phyloP scores from a whole-genome alignment of 73 alveolate genomes.

The Durusdinium trenchii region DNA sequence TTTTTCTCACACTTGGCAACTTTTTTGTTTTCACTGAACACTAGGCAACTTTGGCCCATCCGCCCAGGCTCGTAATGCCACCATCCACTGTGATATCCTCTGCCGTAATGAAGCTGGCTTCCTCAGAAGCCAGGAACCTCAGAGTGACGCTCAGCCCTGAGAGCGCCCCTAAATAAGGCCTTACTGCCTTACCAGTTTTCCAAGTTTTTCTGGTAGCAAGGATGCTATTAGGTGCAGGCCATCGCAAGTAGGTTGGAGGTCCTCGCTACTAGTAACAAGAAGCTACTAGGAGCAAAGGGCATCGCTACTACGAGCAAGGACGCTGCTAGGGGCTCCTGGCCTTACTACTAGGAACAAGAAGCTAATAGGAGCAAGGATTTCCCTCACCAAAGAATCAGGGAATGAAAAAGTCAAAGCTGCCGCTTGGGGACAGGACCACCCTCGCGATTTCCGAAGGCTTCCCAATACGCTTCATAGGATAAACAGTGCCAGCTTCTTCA shows the following conservation, averaged over 20 bases:
- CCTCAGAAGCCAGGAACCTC: constrained; percentile 56
- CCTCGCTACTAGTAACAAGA: too few species aligned
- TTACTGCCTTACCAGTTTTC: too few species aligned
- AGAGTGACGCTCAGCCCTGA: too few species aligned
- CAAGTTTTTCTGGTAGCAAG: too few species aligned
- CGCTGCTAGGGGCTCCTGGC: too few species aligned
- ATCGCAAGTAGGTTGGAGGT: too few species aligned
- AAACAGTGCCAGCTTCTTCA: constrained; percentile 1
- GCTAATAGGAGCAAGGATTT: too few species aligned
- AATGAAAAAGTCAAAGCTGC: neutral
- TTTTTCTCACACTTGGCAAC: neutral
- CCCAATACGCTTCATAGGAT: constrained; percentile 30
- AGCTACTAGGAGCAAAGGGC: too few species aligned
- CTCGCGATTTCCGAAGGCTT: constrained; percentile 36
- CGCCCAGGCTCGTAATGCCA: constrained; percentile 49
- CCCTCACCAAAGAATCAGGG: neutral
- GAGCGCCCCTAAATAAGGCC: too few species aligned
- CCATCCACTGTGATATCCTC: constrained; percentile 44
- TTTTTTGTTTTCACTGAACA: neutral
- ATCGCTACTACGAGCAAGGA: too few species aligned
- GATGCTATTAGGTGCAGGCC: too few species aligned
- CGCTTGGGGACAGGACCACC: neutral
- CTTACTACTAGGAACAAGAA: too few species aligned
- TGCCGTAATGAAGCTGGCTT: constrained; percentile 54
- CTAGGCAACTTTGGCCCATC: constrained; percentile 27